Evolutionary conservation across 1,284 basidiomycete genomes (phyloP).

Genomic region (Dichomitus squalens): DNA sequence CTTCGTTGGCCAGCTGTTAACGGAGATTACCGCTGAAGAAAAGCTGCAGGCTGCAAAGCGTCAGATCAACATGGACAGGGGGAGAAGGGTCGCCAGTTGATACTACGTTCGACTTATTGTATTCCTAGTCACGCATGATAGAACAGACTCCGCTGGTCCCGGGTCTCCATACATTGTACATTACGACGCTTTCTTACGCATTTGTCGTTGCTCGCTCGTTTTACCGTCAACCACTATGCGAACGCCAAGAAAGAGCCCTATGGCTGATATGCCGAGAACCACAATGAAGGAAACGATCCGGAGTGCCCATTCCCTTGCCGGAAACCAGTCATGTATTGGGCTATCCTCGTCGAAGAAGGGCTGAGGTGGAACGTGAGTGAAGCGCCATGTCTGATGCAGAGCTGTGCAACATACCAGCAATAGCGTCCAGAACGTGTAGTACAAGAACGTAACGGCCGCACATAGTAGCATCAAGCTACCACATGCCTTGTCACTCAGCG

Average conservation of each 20-base stretch:
- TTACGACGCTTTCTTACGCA: not conserved
- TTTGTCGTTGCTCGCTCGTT: not conserved
- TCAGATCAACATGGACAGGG: constrained; percentile 34
- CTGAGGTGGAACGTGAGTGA: constrained; percentile 42
- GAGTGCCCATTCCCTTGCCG: constrained; percentile 88
- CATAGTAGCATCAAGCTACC: constrained; percentile 81
- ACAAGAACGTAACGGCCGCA: constrained; percentile 78
- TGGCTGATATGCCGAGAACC: constrained; percentile 73
- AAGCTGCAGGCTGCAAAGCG: constrained; percentile 54
- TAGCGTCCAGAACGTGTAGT: constrained; percentile 92
- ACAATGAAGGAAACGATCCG: constrained; percentile 84
- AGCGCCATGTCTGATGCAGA: not conserved
- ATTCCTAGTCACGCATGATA: not conserved
- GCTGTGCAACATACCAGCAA: constrained; percentile 63
- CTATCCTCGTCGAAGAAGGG: constrained; percentile 82
- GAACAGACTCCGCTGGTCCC: not conserved
- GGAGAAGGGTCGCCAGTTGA: constrained; percentile 27
- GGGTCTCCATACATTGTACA: not conserved
- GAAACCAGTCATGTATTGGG: constrained; percentile 79
- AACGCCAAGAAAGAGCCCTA: constrained; percentile 78
- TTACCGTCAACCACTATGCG: constrained; percentile 48
- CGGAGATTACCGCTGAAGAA: constrained; percentile 63
- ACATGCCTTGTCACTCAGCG: constrained; percentile 77
- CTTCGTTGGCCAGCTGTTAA: constrained; percentile 54
- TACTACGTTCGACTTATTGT: not conserved